Conservation (phyloP, 2,329 filamentous ascomycete genomes). For the Xylariaceae sp. region DNA sequence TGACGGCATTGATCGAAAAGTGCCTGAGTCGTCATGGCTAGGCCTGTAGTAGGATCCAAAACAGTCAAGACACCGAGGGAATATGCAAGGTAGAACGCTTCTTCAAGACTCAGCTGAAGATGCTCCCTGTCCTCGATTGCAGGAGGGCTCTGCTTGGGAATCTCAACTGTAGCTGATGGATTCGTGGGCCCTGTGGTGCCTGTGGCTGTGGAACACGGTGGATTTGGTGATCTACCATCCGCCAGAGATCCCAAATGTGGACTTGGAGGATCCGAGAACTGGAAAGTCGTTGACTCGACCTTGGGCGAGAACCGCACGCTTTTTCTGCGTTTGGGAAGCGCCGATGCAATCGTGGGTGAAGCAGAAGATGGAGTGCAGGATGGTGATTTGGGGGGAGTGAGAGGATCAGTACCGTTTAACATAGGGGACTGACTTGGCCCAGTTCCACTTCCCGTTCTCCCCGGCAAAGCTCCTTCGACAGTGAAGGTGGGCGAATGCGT, state of each 20-base stretch:
- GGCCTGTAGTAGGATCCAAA: conserved; percentile 43
- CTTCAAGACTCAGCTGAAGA: conserved; percentile 85
- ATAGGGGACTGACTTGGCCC: not conserved
- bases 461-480: not conserved
- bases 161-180: not conserved
- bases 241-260: conserved; percentile 32
- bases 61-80: conserved; percentile 71
- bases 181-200: not conserved
- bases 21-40: conserved; percentile 48
- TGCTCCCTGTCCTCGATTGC: conserved; percentile 64
- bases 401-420: conserved; percentile 6
- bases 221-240: conserved; percentile 12
- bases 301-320: conserved; percentile 67
- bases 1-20: conserved; percentile 65
- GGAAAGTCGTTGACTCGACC: conserved; percentile 61
- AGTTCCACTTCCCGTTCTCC: not conserved
- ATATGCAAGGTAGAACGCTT: conserved; percentile 87
- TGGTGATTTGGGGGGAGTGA: conserved; percentile 8
- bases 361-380: not conserved
- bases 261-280: conserved; percentile 49
- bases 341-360: conserved; percentile 11
- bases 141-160: not conserved
- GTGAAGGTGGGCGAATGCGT: not conserved
- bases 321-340: conserved; percentile 46
- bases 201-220: conserved; percentile 11